These are phyloP conservation scores for Dissoconium aciculare DNA, from an alignment of 2,329 filamentous ascomycete genomes.

Conservation along the genomic window DNA sequence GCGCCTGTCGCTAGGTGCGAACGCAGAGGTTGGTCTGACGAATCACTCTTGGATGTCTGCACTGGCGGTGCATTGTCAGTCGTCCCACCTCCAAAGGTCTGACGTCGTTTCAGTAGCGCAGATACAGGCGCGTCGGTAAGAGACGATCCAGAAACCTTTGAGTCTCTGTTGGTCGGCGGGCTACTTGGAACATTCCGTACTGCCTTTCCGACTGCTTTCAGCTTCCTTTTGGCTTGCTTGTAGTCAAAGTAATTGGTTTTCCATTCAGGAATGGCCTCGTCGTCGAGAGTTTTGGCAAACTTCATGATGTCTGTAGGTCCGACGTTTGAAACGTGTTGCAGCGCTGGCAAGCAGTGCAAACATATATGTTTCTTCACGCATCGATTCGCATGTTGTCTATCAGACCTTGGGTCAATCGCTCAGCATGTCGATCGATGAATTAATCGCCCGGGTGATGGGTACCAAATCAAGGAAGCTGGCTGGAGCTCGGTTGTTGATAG, in stretches of 20 bases:
- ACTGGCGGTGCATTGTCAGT: too few species aligned
- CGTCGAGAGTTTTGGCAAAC: slow-evolving; percentile 17
- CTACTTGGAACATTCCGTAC: slow-evolving; percentile 37
- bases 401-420: too few species aligned
- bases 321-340: too few species aligned
- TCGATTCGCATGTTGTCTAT: too few species aligned
- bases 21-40: not conserved
- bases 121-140: slow-evolving; percentile 27
- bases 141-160: slow-evolving; percentile 28
- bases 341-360: too few species aligned
- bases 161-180: too few species aligned
- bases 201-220: slow-evolving; percentile 67
- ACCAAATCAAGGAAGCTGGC: too few species aligned
- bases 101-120: slow-evolving; percentile 27
- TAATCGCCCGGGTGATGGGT: too few species aligned
- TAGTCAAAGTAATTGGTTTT: slow-evolving; percentile 15
- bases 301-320: slow-evolving; percentile 12
- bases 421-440: too few species aligned
- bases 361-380: too few species aligned
- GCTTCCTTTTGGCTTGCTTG: slow-evolving; percentile 69
- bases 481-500: too few species aligned
- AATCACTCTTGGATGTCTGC: slow-evolving; percentile 3
- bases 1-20: not conserved
- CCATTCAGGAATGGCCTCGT: slow-evolving; percentile 13
- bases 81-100: slow-evolving; percentile 9